These are phyloP conservation scores for Cryptosporidium felis DNA, from an alignment of 169 alveolate species.

Conservation along the genomic window DNA sequence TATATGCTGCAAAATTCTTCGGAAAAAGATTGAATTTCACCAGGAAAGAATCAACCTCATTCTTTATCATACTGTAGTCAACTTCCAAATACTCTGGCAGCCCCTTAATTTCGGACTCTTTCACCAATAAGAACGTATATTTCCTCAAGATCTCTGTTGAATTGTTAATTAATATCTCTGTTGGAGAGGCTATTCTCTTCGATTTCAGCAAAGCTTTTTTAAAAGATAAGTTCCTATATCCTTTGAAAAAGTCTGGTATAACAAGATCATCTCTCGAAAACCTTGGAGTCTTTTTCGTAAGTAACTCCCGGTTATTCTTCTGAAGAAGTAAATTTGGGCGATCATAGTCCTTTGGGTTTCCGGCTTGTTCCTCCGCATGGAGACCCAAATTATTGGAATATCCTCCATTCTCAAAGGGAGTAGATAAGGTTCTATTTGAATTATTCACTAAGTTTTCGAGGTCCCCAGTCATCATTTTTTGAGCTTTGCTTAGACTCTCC, in stretches of 20 bases:
- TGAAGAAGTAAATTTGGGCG: background rate
- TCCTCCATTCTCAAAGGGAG: too few species aligned
- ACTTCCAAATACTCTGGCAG: background rate
- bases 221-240: background rate
- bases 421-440: too few species aligned
- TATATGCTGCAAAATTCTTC: background rate
- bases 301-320: background rate
- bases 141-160: constrained; percentile 10
- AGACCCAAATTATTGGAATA: too few species aligned
- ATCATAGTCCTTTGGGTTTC: background rate
- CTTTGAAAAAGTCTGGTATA: constrained; percentile 22
- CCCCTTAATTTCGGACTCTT: background rate
- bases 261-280: constrained; percentile 26
- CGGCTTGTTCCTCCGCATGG: too few species aligned
- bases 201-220: background rate
- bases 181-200: constrained; percentile 14
- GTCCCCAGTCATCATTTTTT: background rate
- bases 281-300: background rate
- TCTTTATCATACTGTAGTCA: background rate
- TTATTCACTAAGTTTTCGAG: too few species aligned
- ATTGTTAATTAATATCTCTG: constrained; percentile 28
- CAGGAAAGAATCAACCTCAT: constrained; percentile 14
- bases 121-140: background rate
- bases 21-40: constrained; percentile 27
- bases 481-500: background rate